Evolutionary conservation across 208 protist genomes (phyloP), one percentile per base, ranked within the genome.

Genomic region (Blechomonas ayalai): DNA sequence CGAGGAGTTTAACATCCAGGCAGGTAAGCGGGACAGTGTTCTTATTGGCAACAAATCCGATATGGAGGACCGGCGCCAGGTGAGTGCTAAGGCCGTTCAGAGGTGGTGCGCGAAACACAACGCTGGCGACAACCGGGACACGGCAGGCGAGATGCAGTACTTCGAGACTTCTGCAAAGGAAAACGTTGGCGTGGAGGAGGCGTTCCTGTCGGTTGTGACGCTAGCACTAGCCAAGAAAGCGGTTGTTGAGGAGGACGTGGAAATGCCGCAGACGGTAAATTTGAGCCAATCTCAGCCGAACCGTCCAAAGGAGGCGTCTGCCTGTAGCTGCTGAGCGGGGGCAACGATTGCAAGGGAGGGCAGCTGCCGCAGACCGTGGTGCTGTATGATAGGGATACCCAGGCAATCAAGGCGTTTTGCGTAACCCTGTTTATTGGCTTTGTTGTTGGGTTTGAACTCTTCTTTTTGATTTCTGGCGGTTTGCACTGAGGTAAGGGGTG

Each of bases 11-110:
- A 85, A 95, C 49, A 95, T 98, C 51, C 96, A 98, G 52, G 81
- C 90, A 6, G 82, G 89, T 0, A 82, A 95, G 23, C 97, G 98
- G 54, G 96, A 98, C 41, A 98, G 99, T 66, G 96, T 99, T 29
- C 84, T 99, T 16, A 72, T 99, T 23, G 97, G 98, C 52, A 99
- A 99, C 87, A 99, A 99, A 69, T 96, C 90, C 15, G 98, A 99
- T 76, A 59, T 99, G 3, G 92, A 97, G 44, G 83, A 96, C 33
- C 74, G 65, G 46, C 82, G 97, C 4, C 90, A 94, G 43, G 96
- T 98, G 33, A 56, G 74, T 1, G 81, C 72, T 60, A 93, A 97
- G 62, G 71, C 77, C 12, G 97, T 94, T n/a, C 67, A 97, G 56
- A 78, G 77, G 25, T 99, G 97, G 97, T 98, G 95, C 52, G 67